Evolutionary conservation across 306 rosid species (phyloP), one percentile per base, ranked within the genome.

Genomic region (Hylodesmum podocarpum): DNA sequence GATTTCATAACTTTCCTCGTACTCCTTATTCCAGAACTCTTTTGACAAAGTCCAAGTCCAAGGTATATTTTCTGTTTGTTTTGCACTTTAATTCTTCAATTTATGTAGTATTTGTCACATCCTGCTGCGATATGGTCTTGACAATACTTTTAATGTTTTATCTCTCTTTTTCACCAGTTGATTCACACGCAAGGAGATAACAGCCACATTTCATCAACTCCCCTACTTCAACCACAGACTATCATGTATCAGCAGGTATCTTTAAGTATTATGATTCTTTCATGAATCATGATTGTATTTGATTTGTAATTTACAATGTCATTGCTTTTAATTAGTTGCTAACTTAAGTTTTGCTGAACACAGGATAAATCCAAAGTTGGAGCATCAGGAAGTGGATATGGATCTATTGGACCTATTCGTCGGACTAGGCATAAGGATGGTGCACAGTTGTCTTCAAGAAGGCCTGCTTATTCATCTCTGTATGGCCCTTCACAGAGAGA

Each of bases 11-110:
- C 73, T 79, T 89, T 76, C 92, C 95, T 33, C 86, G 93, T 53
- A 95, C 97, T 54, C 98, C 96, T 64, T 95, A 95, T 83, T 92
- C 98, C 71, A 82, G 96, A 86, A 86, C 92, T 63, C 91, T 88
- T 58, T 88, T 85, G 72, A 86, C 93, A 1, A 94, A 84, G 72
- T 79, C 97, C 4, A 91, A 89, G 90, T 81, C 95, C 57, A 88
- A 87, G 91, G 98, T 90, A 79, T 66, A 61, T 79, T 64, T 61
- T 79, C 11, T 54, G 43, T 63, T 70, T 41, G 13, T 53, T 44
- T 67, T 79, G 64, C 51, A 15, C 79, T 80, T 44, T 59, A 6
- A 43, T 72, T 64, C 51, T 73, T 77, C 34, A 69, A 12, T 31
- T 36, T 71, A 25, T 70, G 39, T 54, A n/a, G n/a, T n/a, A n/a